Base-by-base conservation (phyloP, 192 early-diverging fungal species). In the Umbelopsis sp. region DNA sequence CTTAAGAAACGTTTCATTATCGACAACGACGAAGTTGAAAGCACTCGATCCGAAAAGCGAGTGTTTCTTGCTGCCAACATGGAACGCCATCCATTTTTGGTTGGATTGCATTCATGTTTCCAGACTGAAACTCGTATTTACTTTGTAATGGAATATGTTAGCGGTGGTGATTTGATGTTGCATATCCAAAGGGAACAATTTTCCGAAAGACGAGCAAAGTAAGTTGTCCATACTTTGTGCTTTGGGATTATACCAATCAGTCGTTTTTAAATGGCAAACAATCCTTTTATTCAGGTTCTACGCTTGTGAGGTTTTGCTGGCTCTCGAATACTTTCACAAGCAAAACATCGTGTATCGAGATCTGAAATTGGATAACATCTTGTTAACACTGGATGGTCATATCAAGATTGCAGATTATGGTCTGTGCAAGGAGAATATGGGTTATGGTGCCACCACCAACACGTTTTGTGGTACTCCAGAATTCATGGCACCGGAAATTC, bases 131-230 rank as follows among this genome's bases (percentile, higher is more conserved):
- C 92, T 51, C 82, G 96, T 52, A 88, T 99, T 44, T 99, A 97
- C 81, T 98, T 97, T 83, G 96, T 97, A 15, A 98, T 97, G 94
- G 97, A 99, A 72, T 99, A 95, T 85, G 92, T 97, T 33, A 89
- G 88, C 33, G 97, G 97, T 66, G 97, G 97, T 48, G 97, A 99
- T 80, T 76, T 99, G 73, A 98, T 99, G 95, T 91, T 96, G 85
- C 97, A 98, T 74, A 96, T 99, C 52, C 97, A 98, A 74, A 89
- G 91, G 58, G 85, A 89, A 52, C 91, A 91, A 66, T 98, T 99
- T 72, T 90, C 94, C 46, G 94, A 95, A 80, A 83, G 89, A 20
- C 87, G 93, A 49, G 96, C 97, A 35, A 93, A 93, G 80, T 79
- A 75, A 72, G 72, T 46, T 8, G 9, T 2, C 13, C 23, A 46